Percentiles rank a stretch among this genome's conserved stretches.
These are phyloP conservation scores for Septoria linicola DNA, from an alignment of 2,329 filamentous ascomycete genomes.

Conservation along the genomic window DNA sequence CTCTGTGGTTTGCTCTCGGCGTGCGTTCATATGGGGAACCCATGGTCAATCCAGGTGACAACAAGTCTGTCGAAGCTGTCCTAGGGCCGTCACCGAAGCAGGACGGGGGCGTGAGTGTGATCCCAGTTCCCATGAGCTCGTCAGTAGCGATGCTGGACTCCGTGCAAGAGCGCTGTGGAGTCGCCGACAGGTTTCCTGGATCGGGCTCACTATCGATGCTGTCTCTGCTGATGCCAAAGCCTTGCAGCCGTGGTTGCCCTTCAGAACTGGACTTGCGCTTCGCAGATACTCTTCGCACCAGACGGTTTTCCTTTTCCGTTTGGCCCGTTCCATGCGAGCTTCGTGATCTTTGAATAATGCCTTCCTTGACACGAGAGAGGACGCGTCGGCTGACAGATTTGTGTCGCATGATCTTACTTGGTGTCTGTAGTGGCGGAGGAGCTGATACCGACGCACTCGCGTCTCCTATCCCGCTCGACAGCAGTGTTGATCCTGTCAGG, in stretches of 20 bases:
- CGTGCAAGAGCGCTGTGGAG: slow-evolving; percentile 28
- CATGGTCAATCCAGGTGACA: slow-evolving; percentile 16
- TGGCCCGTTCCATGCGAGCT: slow-evolving; percentile 29
- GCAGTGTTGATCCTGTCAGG: slow-evolving; percentile 20
- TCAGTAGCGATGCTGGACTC: slow-evolving; percentile 32
- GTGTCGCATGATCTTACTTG: slow-evolving; percentile 29
- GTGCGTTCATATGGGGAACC: slow-evolving; percentile 23
- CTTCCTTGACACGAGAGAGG: slow-evolving; percentile 38
- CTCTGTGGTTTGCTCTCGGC: slow-evolving; percentile 21
- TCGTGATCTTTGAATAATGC: slow-evolving; percentile 33
- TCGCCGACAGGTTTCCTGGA: slow-evolving; percentile 9
- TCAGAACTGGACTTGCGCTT: slow-evolving; percentile 29
- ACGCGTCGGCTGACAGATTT: slow-evolving; percentile 39
- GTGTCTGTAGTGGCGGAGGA: slow-evolving; percentile 11
- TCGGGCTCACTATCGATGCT: slow-evolving; percentile 25
- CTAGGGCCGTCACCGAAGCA: slow-evolving; percentile 3
- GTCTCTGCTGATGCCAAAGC: slow-evolving; percentile 33
- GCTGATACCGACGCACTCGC: slow-evolving; percentile 2
- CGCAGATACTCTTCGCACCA: slow-evolving; percentile 35
- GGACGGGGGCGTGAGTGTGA: slow-evolving; percentile 20
- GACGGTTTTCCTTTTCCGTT: slow-evolving; percentile 31
- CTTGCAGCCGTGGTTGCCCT: slow-evolving; percentile 28
- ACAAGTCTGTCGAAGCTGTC: slow-evolving; percentile 14
- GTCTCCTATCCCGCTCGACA: no score
- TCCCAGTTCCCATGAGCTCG: slow-evolving; percentile 21